Evolutionary conservation across 768 basidiomycete species (phyloP).

Genomic region (Erythrobasidium yunnanense): DNA sequence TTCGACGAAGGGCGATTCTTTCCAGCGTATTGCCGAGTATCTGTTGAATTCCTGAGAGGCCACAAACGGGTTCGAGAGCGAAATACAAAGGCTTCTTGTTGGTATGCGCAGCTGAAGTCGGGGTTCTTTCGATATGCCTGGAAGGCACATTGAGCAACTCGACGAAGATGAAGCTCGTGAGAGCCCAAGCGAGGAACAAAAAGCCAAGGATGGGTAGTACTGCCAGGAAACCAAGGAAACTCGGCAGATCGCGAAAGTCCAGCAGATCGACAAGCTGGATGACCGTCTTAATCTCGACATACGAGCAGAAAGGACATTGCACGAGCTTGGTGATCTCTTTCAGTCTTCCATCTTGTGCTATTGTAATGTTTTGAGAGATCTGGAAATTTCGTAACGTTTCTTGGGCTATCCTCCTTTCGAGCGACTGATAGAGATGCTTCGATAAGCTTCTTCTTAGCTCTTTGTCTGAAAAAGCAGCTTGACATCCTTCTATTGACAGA

Average conservation of each 20-base stretch:
- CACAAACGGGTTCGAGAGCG: not conserved
- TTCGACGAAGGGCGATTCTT: too few relatives aligned
- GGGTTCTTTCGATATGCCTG: not conserved
- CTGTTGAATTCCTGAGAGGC: not conserved
- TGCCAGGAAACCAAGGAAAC: not conserved
- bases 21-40: not conserved
- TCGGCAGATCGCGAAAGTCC: not conserved
- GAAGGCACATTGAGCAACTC: conserved; percentile 1
- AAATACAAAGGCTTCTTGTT: not conserved
- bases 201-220: too few relatives aligned
- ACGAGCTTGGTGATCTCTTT: not conserved
- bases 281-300: conserved; percentile 9
- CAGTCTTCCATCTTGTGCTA: not conserved
- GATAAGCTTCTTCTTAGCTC: not conserved
- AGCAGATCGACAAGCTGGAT: too few relatives aligned
- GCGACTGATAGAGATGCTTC: not conserved
- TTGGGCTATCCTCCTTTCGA: not conserved
- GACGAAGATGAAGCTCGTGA: not conserved
- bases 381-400: not conserved
- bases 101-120: not conserved
- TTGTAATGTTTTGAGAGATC: not conserved
- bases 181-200: not conserved
- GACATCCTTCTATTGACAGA: conserved; percentile 14
- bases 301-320: conserved; percentile 16
- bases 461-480: conserved; percentile 11